These are phyloP conservation scores for Pseudisothecium myosuroides DNA, from an alignment of 225 moss, liverwort and hornwort species.

Conservation along the genomic window DNA sequence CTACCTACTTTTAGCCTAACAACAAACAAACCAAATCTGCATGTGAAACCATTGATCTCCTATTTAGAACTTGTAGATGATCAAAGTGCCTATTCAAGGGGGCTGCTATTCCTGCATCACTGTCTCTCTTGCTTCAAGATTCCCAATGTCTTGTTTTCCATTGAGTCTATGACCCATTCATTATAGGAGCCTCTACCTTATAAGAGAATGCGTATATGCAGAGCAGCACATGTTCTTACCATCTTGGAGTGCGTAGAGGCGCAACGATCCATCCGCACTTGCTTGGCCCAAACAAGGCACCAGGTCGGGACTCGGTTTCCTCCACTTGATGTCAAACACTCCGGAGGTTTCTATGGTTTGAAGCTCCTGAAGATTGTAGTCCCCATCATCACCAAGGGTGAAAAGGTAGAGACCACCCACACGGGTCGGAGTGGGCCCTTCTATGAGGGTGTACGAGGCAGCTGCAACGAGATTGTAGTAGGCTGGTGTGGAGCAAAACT, in stretches of 20 bases:
- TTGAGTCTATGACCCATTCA: background rate
- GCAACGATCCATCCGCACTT: constrained; percentile 71
- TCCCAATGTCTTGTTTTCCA: background rate
- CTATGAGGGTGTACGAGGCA: constrained; percentile 76
- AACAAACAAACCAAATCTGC: background rate
- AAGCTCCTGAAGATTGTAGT: constrained; percentile 13
- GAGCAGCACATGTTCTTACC: background rate
- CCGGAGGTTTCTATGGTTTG: constrained; percentile 49
- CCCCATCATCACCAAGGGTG: constrained; percentile 14
- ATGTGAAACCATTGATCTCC: background rate
- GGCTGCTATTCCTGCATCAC: background rate
- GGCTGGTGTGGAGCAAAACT: constrained; percentile 64
- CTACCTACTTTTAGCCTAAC: background rate
- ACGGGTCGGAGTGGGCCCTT: constrained; percentile 42
- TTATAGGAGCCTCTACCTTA: background rate
- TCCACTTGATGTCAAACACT: constrained; percentile 85
- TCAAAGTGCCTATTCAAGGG: background rate
- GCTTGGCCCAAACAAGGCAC: constrained; percentile 66
- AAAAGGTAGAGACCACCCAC: constrained; percentile 73
- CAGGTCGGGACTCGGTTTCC: background rate
- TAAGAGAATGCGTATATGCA: background rate
- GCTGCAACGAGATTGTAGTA: constrained; percentile 54
- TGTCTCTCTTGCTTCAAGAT: background rate
- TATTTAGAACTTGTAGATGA: background rate
- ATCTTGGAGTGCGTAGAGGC: constrained; percentile 27